A percentile compares a stretch with the other conserved stretches of the same genome.
Conservation (phyloP, 75 land plant genomes). For the Pinus albicaulis region DNA sequence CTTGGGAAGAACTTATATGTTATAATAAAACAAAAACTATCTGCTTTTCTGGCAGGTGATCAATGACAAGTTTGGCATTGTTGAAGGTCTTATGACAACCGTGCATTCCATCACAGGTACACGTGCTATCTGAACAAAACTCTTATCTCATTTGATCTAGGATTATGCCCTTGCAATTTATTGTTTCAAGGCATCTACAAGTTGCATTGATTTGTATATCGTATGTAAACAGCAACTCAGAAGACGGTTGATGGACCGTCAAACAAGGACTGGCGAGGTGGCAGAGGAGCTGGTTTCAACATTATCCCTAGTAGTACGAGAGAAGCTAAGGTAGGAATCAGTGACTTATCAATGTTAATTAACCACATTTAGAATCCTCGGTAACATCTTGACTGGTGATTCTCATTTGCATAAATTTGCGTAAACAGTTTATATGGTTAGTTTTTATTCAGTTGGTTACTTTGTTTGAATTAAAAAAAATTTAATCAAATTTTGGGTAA, state of each 20-base stretch:
- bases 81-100: conserved; percentile 93
- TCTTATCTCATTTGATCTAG: neutral
- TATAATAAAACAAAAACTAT: neutral
- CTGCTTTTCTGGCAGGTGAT: conserved; percentile 55
- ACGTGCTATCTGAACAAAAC: neutral
- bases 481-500: no score
- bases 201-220: conserved; percentile 1
- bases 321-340: conserved; percentile 58
- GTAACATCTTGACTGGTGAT: no score
- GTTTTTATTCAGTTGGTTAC: no score
- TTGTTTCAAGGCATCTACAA: neutral
- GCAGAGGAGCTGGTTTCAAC: conserved; percentile 67
- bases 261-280: conserved; percentile 73
- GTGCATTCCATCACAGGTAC: conserved; percentile 86
- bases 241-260: conserved; percentile 87
- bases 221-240: conserved; percentile 47
- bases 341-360: neutral
- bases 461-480: no score
- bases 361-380: neutral
- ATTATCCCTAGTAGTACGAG: conserved; percentile 82
- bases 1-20: neutral
- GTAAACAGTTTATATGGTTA: no score
- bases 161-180: neutral
- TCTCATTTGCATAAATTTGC: no score
- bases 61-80: conserved; percentile 79